Conservation (phyloP, 2,329 filamentous ascomycete species). For the Aspergillus aculeatus region DNA sequence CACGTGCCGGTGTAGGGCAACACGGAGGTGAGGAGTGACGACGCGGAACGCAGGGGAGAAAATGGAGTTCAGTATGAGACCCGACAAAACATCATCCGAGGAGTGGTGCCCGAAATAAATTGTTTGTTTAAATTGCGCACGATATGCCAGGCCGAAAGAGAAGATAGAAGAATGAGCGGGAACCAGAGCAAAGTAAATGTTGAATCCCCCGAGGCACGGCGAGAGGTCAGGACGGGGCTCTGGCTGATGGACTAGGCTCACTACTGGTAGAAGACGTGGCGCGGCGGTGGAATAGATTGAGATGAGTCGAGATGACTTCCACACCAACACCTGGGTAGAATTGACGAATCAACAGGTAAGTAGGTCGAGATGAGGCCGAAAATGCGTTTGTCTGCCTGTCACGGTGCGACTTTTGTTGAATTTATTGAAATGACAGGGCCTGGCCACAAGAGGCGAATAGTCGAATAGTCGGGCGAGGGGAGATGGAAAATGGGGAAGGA, state of each 20-base stretch:
- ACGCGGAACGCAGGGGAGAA: conserved; percentile 12
- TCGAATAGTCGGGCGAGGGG: neutral
- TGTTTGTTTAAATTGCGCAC: neutral
- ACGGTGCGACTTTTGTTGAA: conserved; percentile 1
- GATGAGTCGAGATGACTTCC: conserved; percentile 3
- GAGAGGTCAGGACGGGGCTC: neutral
- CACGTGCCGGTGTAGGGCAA: conserved; percentile 17
- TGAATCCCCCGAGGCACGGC: neutral
- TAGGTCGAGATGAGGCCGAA: neutral
- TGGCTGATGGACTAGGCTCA: neutral
- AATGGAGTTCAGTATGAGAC: conserved; percentile 11
- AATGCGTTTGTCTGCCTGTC: conserved; percentile 1
- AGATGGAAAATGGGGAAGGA: neutral
- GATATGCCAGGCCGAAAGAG: neutral
- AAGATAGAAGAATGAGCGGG: neutral
- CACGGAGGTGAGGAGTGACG: conserved; percentile 14
- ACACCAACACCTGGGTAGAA: neutral
- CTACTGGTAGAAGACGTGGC: conserved; percentile 13
- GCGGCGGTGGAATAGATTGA: conserved; percentile 18
- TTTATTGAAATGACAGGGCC: conserved; percentile 1
- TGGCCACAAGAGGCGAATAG: conserved; percentile 6
- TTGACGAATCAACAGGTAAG: neutral
- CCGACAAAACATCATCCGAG: conserved; percentile 15
- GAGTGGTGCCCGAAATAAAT: conserved; percentile 1
- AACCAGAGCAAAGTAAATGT: neutral